Percentiles rank a stretch among this genome's conserved stretches.
phyloP scores from a whole-genome alignment of 2,329 filamentous ascomycete genomes.

The Lecanicillium sp. region DNA sequence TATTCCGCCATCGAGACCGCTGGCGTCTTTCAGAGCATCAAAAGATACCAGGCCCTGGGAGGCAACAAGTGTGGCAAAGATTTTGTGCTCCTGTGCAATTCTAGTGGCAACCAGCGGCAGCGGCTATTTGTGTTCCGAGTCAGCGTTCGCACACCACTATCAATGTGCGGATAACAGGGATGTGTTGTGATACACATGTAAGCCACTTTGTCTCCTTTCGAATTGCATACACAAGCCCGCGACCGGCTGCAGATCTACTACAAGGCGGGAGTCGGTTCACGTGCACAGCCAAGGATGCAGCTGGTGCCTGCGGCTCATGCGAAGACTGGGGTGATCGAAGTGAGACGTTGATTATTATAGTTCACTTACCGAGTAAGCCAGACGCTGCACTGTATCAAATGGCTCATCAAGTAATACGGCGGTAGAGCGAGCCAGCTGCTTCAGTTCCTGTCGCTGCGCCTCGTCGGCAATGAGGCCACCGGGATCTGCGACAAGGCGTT shows the following conservation, averaged over 20 bases:
- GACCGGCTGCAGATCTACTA: too few species aligned
- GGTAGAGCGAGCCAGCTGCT: conserved; percentile 8
- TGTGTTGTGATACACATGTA: too few species aligned
- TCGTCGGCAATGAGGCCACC: conserved; percentile 1
- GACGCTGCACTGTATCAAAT: conserved; percentile 12
- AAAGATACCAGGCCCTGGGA: conserved; percentile 8
- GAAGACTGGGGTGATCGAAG: too few species aligned
- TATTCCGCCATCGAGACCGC: conserved; percentile 2
- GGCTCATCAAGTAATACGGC: conserved; percentile 11
- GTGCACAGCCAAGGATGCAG: too few species aligned
- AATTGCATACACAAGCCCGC: too few species aligned
- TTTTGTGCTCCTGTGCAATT: conserved; percentile 11
- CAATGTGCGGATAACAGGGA: too few species aligned
- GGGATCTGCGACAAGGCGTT: conserved; percentile 6
- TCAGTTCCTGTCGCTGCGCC: conserved; percentile 4
- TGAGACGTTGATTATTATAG: too few species aligned
- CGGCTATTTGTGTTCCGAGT: conserved; percentile 4
- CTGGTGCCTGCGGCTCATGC: too few species aligned
- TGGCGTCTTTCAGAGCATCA: conserved; percentile 6
- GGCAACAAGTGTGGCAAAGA: conserved; percentile 9
- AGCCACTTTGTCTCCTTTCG: too few species aligned
- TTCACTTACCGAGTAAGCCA: conserved; percentile 11
- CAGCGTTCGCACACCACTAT: too few species aligned
- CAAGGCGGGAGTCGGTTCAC: too few species aligned
- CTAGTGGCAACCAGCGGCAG: conserved; percentile 10